Base-by-base conservation (phyloP, 176 grass and related monocot species). In the Oryza longistaminata region DNA sequence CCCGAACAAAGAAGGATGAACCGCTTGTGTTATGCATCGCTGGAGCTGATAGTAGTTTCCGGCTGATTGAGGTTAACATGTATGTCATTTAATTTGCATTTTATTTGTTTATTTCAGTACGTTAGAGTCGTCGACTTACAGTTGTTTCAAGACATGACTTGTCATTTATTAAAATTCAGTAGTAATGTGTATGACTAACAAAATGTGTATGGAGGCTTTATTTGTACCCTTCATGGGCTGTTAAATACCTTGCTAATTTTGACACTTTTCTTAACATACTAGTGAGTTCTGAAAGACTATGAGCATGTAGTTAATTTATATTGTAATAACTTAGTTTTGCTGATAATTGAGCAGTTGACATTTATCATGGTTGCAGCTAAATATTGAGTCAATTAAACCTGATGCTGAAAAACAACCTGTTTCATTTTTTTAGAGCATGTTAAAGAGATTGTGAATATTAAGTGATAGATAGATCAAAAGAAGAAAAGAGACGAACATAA, bases 11-110 rank as follows among this genome's bases (percentile, higher is more conserved):
- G 77, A 98, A 88, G 85, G 91, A 93, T 77, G 96, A 98, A 69
- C 96, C 96, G 48, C 89, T 98, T 73, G 90, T 92, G 68, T 88
- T 98, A 72, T 95, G 96, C 86, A 98, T 98, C 81, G 93, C 96
- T 74, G 96, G 96, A 88, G 96, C 96, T 95, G 96, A 95, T 87
- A 98, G 96, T 84, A 95, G 96, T 74, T 93, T 95, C 79, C 91
- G 96, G 39, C 88, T 98, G 71, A 92, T 98, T 90, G 96, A 98
- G 81, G 93, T 98, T 90, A 98, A 93, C 81, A 95, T 93, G 96
- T 95, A 98, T 55, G 90, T 88, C 80, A 70, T 93, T 77, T 65
- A 66, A 69, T 80, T 46, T 84, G 68, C 70, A 66, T 55, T 24
- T 26, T 69, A 11, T 79, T 50, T 9, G 48, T 71, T 62, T 75